Evolutionary conservation across 2,329 filamentous ascomycete species (phyloP).

Genomic region (Pyricularia sp.): DNA sequence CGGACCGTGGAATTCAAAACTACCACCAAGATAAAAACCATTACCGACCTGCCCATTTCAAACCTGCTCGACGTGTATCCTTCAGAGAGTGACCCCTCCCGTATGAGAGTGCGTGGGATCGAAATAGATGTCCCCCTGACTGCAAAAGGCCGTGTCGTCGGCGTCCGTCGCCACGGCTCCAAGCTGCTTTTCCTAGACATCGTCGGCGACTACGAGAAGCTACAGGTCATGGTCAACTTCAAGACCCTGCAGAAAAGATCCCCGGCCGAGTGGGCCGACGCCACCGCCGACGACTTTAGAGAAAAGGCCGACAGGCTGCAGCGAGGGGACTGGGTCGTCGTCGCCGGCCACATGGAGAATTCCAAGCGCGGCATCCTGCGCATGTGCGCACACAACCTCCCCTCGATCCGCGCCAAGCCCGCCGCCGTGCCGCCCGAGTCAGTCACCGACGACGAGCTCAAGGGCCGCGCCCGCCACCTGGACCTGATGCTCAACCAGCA

Average conservation of each 20-base stretch:
- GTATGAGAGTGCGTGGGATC: neutral
- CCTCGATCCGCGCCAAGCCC: slow-evolving; percentile 37
- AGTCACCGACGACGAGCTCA: slow-evolving; percentile 61
- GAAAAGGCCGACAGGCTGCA: slow-evolving; percentile 57
- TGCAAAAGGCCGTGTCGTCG: slow-evolving; percentile 59
- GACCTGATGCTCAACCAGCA: slow-evolving; percentile 72
- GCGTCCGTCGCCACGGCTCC: slow-evolving; percentile 61
- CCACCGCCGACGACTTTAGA: slow-evolving; percentile 33
- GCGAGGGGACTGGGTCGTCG: slow-evolving; percentile 73
- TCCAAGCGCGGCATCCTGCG: slow-evolving; percentile 70
- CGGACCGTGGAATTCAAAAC: neutral
- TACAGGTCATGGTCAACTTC: slow-evolving; percentile 72
- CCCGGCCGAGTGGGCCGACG: slow-evolving; percentile 14
- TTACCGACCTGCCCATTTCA: neutral
- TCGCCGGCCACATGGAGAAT: slow-evolving; percentile 60
- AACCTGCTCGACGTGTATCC: neutral
- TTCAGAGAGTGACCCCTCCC: neutral
- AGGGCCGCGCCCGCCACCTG: slow-evolving; percentile 64
- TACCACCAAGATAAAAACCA: neutral
- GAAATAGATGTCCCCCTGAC: neutral
- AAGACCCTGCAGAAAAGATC: slow-evolving; percentile 22
- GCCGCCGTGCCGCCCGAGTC: slow-evolving; percentile 34
- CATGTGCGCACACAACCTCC: slow-evolving; percentile 57
- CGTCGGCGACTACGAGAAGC: slow-evolving; percentile 57
- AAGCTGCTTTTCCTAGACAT: slow-evolving; percentile 82